These are phyloP conservation scores for Talaromyces sp. DNA, from an alignment of 2,329 filamentous ascomycete species.

Conservation along the genomic window DNA sequence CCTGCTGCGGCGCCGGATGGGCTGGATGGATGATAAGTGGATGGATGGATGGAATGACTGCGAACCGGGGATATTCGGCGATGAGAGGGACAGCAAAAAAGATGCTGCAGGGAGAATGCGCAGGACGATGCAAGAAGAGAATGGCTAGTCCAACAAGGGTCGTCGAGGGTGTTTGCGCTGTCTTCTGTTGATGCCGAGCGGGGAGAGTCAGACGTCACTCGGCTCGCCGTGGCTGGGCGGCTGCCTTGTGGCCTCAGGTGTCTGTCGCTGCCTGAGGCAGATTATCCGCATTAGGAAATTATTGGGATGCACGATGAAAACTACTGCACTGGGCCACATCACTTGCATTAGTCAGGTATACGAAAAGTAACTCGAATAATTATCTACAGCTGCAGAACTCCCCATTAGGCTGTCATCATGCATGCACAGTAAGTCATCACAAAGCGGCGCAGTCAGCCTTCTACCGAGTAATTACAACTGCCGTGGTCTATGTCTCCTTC, in stretches of 20 bases:
- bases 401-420: background rate
- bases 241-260: constrained; percentile 1
- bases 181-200: background rate
- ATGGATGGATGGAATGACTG: no score
- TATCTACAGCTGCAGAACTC: background rate
- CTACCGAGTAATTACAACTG: background rate
- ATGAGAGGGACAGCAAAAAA: background rate
- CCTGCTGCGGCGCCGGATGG: background rate
- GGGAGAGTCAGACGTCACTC: background rate
- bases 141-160: background rate
- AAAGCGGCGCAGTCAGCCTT: background rate
- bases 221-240: background rate
- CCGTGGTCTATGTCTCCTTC: no score
- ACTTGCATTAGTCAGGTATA: no score
- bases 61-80: background rate
- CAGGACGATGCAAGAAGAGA: background rate
- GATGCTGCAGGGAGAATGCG: background rate
- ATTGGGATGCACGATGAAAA: background rate
- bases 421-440: background rate
- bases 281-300: constrained; percentile 5
- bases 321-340: no score
- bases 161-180: no score
- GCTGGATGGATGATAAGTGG: no score
- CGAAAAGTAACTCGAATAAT: no score
- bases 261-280: background rate